These are phyloP conservation scores for Umbilicus rupestris DNA, from an alignment of 164 flowering plant species.

Conservation along the genomic window DNA sequence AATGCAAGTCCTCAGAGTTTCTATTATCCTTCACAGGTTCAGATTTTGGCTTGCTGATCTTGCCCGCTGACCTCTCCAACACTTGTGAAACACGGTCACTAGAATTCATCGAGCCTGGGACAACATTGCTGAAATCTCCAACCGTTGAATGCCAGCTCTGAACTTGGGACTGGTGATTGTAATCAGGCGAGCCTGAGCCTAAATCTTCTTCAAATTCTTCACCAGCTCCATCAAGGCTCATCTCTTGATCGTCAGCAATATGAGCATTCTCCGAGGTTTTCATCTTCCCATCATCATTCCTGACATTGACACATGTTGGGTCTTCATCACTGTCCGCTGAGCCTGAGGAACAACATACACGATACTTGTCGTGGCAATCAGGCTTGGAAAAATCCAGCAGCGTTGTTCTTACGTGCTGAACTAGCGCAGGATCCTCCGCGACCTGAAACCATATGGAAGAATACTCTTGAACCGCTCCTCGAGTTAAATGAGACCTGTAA, in stretches of 20 bases:
- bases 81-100: not conserved
- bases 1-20: not conserved
- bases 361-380: not conserved
- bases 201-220: not conserved
- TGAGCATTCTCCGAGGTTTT: too few relatives aligned
- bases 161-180: too few relatives aligned
- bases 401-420: not conserved
- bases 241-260: not conserved
- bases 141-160: too few relatives aligned
- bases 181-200: not conserved
- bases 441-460: not conserved
- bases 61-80: not conserved
- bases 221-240: not conserved
- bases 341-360: too few relatives aligned
- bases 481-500: not conserved
- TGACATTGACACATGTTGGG: too few relatives aligned
- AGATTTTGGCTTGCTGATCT: not conserved
- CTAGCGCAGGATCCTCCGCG: not conserved
- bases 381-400: not conserved
- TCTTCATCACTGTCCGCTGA: too few relatives aligned
- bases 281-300: too few relatives aligned
- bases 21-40: not conserved
- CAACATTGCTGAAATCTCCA: not conserved
- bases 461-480: too few relatives aligned
- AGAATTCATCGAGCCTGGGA: not conserved